Evolutionary conservation across 768 basidiomycete genomes (phyloP), one percentile per base, ranked within the genome.

Genomic region (Daedaleopsis nitida): DNA sequence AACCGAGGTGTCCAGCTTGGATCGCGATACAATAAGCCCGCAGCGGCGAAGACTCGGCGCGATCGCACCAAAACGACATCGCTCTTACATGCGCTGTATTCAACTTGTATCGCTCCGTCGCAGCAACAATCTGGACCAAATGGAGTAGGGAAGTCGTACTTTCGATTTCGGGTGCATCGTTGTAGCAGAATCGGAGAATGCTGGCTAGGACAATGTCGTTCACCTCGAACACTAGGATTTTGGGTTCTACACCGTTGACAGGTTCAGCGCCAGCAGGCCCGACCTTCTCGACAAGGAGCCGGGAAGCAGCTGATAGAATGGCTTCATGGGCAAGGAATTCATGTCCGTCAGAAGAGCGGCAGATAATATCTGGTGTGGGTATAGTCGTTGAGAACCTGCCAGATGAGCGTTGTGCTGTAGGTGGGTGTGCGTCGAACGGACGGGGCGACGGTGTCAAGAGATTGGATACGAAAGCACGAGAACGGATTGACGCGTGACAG

Each of bases 231-330:
- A n/a, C 9, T 1, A 50, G 38, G 16, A 50, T n/a, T 8, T 42
- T 42, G 39, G 17, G 39, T 17, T 11, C 39, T 17, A 11, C 17
- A 14, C 5, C 24, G 10, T 14, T 11, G 3, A 13, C 24, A 6
- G 21, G 14, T 32, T 43, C 10, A 13, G 43, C 14, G 32, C 5
- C 8, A n/a, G 32, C 17, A 24, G 16, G 13, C 24, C 24, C 17
- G 27, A 19, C 45, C 34, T 76, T 56, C 73, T 74, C 64, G 85
- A 86, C 68, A 86, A 81, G 9, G 9, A 21, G 23, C 5, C 83
- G 78, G n/a, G 85, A 86, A 2, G 82, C 79, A 27, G 83, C 69
- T 16, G 82, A 77, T 23, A 86, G 74, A 51, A 85, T 73, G 39
- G 80, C 68, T 63, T 80, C 82, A 76, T 80, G 81, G 53, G 80